Base-by-base conservation (phyloP, 2,329 filamentous ascomycete genomes). In the Venturia aucupariae region DNA sequence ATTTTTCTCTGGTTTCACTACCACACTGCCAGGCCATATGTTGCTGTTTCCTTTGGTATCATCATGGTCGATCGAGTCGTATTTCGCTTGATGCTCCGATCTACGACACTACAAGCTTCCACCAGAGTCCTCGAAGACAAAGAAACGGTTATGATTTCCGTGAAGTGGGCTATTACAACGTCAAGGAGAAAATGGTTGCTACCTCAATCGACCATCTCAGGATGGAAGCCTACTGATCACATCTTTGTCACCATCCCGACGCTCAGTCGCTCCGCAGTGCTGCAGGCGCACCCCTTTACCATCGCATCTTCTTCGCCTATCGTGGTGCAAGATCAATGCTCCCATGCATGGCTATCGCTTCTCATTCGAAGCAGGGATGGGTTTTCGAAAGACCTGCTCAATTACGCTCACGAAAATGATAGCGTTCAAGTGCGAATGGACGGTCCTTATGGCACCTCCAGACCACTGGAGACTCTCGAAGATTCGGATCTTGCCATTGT, bases 211-310 rank as follows among this genome's bases (percentile, higher is more conserved):
- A 63, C 60, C 42, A 1, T 39, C 30, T n/a, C 35, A 46, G 61
- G 61, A 15, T 88, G 86, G 85, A 70, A 76, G 24, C 81, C 85
- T 2, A 83, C 84, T 19, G 83, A 87, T 68, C 86, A 88, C 71
- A 78, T 87, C 60, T 88, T 88, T 72, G 71, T 88, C 65, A 82
- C 82, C 1, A 74, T 88, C 0, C 85, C 85, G 0, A 75, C 74
- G 0, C 76, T 88, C 6, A 81, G 80, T 1, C 72, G 74, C 3
- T 80, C 77, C 63, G 81, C 86, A 69, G 70, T 75, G 2, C 70
- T 86, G 1, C 86, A 88, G 72, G 79, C 85, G 0, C 86, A 89
- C 69, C 86, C 86, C 0, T 88, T 88, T 72, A 88, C 85, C 10
- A 86, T 89, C 64, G 82, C 85, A 19, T 87, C 85, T 2, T 79